Evolutionary conservation across 78 protist genomes (phyloP).

Genomic region (Creolimax fragrantissima): DNA sequence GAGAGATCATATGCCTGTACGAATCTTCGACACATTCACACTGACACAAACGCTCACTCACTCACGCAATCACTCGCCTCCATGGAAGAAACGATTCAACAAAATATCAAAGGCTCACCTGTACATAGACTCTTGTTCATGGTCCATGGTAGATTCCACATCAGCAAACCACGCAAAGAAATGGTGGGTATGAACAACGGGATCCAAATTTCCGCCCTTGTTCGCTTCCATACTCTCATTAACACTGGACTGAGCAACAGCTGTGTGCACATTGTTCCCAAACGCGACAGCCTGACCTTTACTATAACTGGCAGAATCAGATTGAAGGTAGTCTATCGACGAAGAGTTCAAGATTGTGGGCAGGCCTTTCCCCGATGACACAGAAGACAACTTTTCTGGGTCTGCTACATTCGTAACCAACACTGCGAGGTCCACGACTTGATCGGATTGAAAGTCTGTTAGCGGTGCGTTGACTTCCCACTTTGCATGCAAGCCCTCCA

Average conservation of each 20-base stretch:
- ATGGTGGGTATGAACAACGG: neutral
- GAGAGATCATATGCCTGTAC: too few relatives aligned
- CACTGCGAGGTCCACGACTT: neutral
- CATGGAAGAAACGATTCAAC: too few relatives aligned
- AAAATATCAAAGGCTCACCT: too few relatives aligned
- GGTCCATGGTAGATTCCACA: neutral
- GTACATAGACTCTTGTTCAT: neutral
- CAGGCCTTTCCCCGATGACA: neutral
- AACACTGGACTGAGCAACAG: too few relatives aligned
- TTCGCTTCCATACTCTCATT: neutral
- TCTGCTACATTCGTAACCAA: neutral
- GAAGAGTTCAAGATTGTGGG: too few relatives aligned
- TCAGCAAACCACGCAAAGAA: neutral
- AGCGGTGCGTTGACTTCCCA: neutral
- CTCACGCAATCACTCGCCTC: too few relatives aligned
- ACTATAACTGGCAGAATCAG: neutral
- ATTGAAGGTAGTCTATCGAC: too few relatives aligned
- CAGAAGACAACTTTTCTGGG: neutral
- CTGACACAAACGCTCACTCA: too few relatives aligned
- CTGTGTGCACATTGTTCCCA: too few relatives aligned
- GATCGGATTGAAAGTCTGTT: neutral
- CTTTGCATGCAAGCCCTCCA: neutral
- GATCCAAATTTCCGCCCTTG: neutral
- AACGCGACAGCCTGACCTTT: too few relatives aligned
- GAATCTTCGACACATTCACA: too few relatives aligned